Base-by-base conservation (phyloP, 1,139 yeast species). In the Spathaspora sp. region DNA sequence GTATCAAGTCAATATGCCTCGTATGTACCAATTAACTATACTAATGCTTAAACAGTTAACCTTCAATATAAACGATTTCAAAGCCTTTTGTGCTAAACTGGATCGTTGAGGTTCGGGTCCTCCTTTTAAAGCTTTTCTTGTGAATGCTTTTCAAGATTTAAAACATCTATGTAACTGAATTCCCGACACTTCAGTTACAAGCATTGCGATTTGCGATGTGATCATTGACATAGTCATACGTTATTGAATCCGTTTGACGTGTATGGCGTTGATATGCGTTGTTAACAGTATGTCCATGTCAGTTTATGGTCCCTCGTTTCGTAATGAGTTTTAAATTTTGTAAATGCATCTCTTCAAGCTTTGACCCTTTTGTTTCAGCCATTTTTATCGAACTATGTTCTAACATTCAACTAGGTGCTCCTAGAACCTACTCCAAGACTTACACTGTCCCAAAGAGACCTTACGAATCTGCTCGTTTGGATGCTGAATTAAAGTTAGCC, bases 361-460 rank as follows among this genome's bases (percentile, higher is more conserved):
- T 42, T n/a, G n/a, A n/a, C n/a, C n/a, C 31, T 24, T 23, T 27
- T 37, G 43, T 44, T 39, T 39, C 13, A 16, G 34, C 38, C 36
- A 25, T 36, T 27, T 18, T 24, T 20, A 25, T 26, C 9, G 15
- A 26, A 26, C 7, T 41, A n/a, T 23, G 54, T 61, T 53, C 74
- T 70, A 69, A 68, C 74, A 20, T 17, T 44, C 23, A 25, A 43
- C 41, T 57, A 86, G 93, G 93, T 82, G 95, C 95, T 67, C 98
- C 99, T 82, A 88, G 96, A 84, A 89, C 96, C 74, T 86, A 90
- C 89, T 91, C 98, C 67, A 93, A 93, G 91, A 93, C 99, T 70
- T 91, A 89, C 89, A 80, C 97, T 71, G 96, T 91, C 76, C 99
- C 99, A 82, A 89, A 89, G 86, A 89, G 95, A 78, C 97, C 97